Evolutionary conservation across 805 yeast species (phyloP).

Genomic region (Candida boleticola): DNA sequence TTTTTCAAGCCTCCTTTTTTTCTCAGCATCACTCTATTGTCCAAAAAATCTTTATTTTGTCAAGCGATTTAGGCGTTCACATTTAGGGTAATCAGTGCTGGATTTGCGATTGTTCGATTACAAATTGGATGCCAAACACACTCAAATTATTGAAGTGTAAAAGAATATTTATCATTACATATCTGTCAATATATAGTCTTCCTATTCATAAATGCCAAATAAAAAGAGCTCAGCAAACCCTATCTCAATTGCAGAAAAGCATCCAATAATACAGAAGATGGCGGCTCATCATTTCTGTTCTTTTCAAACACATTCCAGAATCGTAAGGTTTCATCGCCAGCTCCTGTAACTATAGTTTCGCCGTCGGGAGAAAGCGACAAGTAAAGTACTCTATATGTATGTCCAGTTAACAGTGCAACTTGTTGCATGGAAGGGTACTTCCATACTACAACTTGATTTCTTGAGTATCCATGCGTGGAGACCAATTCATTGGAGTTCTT

Average conservation of each 20-base stretch:
- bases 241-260: conserved; percentile 73
- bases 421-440: conserved; percentile 91
- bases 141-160: too few species aligned
- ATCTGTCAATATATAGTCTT: too few species aligned
- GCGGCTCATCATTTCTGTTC: conserved; percentile 54
- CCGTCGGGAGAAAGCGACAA: conserved; percentile 93
- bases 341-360: conserved; percentile 94
- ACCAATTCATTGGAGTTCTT: conserved; percentile 88
- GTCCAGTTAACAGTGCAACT: conserved; percentile 90
- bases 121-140: too few species aligned
- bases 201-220: too few species aligned
- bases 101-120: too few species aligned
- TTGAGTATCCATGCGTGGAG: conserved; percentile 90
- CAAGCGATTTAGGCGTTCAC: too few species aligned
- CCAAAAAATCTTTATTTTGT: too few species aligned
- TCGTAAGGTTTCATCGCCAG: conserved; percentile 95
- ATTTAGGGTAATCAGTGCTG: too few species aligned
- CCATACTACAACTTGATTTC: conserved; percentile 91
- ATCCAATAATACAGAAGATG: conserved; percentile 64
- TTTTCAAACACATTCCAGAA: conserved; percentile 95
- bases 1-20: too few species aligned
- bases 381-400: conserved; percentile 87
- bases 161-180: too few species aligned
- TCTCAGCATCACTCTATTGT: too few species aligned
- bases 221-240: too few species aligned